A percentile compares a stretch with the other conserved stretches of the same genome.
phyloP scores from a whole-genome alignment of 1,139 yeast genomes.

The Saccharomyces hybrid region DNA sequence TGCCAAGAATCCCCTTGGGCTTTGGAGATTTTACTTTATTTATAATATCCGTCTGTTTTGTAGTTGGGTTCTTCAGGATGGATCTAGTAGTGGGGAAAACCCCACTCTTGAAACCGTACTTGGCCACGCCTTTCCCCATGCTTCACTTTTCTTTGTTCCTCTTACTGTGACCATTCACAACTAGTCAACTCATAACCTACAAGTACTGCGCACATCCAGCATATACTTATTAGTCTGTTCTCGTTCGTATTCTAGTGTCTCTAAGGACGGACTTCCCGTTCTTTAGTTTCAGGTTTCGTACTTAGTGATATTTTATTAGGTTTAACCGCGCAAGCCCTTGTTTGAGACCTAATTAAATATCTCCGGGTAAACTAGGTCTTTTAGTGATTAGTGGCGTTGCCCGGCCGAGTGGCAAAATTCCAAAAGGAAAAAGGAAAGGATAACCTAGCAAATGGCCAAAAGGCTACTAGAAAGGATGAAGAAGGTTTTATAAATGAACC shows the following conservation, averaged over 20 bases:
- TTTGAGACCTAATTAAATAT: too few relatives aligned
- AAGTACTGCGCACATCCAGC: too few relatives aligned
- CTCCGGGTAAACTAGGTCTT: neutral
- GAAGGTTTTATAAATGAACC: neutral
- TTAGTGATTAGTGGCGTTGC: neutral
- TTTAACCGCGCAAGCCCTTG: neutral
- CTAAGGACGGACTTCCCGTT: too few relatives aligned
- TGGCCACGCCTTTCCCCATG: constrained; percentile 43
- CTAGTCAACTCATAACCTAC: neutral
- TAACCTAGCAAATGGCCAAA: neutral
- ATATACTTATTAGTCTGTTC: too few relatives aligned
- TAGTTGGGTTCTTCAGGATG: constrained; percentile 55
- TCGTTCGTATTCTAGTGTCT: too few relatives aligned
- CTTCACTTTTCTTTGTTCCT: neutral
- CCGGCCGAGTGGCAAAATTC: neutral
- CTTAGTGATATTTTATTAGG: neutral
- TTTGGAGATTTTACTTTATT: constrained; percentile 44
- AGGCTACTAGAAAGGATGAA: neutral
- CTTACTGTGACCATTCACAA: neutral
- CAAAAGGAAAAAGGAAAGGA: neutral
- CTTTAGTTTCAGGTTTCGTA: neutral
- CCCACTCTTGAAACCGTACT: constrained; percentile 61
- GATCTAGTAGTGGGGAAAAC: constrained; percentile 71
- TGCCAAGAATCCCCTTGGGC: constrained; percentile 31
- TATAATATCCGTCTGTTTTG: constrained; percentile 41